phyloP scores from a whole-genome alignment of 495 filamentous ascomycete genomes.

The Daldinia concentrica region DNA sequence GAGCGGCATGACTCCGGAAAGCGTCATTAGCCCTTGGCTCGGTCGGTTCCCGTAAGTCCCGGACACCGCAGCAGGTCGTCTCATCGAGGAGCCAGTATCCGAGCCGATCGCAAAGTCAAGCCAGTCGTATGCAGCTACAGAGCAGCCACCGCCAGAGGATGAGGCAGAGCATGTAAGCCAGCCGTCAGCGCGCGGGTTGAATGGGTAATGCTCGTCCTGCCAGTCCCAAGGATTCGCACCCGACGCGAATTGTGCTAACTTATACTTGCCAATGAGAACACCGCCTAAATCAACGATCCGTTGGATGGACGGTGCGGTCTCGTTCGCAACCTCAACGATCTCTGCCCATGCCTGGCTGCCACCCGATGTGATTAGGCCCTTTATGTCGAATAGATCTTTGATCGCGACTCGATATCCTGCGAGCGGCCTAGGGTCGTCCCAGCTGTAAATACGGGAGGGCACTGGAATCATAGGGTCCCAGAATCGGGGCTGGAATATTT shows the following conservation, averaged over 20 bases:
- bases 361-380: slow-evolving; percentile 60
- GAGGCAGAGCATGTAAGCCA: slow-evolving; percentile 54
- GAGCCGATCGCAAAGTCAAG: background rate
- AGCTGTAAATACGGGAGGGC: slow-evolving; percentile 57
- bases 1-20: slow-evolving; percentile 55
- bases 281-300: slow-evolving; percentile 53
- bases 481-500: slow-evolving; percentile 45
- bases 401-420: slow-evolving; percentile 54
- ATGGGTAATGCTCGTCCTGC: slow-evolving; percentile 59
- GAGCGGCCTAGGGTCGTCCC: slow-evolving; percentile 36
- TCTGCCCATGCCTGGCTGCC: slow-evolving; percentile 62
- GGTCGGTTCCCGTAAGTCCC: background rate
- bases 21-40: background rate
- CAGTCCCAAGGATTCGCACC: slow-evolving; percentile 61
- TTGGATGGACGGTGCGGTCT: background rate
- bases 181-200: slow-evolving; percentile 60
- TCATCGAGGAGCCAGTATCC: background rate
- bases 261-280: slow-evolving; percentile 63
- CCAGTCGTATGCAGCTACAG: background rate
- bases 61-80: background rate
- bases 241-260: slow-evolving; percentile 63
- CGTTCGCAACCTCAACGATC: background rate
- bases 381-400: slow-evolving; percentile 66
- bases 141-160: slow-evolving; percentile 47
- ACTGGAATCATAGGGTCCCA: slow-evolving; percentile 53